Evolutionary conservation across 148 eudicot genomes (phyloP).

Genomic region (Hydrangea macrophylla): DNA sequence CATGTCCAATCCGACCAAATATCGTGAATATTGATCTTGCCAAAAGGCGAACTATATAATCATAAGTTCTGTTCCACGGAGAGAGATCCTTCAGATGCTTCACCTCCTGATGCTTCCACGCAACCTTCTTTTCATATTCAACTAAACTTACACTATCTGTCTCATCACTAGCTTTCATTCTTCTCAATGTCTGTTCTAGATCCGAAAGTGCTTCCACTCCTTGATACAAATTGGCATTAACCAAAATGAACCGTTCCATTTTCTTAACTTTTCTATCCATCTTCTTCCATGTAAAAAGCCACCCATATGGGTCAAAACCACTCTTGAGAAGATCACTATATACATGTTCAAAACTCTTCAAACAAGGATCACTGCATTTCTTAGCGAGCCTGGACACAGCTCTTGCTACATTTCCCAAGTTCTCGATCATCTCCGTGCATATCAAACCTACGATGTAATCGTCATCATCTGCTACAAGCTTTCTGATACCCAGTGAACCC

Average conservation of each 20-base stretch:
- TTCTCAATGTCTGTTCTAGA: constrained; percentile 48
- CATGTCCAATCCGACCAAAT: constrained; percentile 45
- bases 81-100: constrained; percentile 54
- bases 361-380: constrained; percentile 48
- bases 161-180: constrained; percentile 40
- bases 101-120: constrained; percentile 58
- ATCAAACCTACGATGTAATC: constrained; percentile 39
- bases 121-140: constrained; percentile 50
- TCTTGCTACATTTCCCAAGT: constrained; percentile 43
- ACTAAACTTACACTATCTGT: constrained; percentile 30
- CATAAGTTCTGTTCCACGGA: constrained; percentile 56
- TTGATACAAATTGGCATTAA: constrained; percentile 51
- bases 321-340: constrained; percentile 34
- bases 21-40: constrained; percentile 49
- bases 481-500: constrained; percentile 46
- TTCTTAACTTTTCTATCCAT: constrained; percentile 59
- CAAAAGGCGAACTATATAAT: constrained; percentile 45
- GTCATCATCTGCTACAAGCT: constrained; percentile 59
- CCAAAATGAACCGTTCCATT: constrained; percentile 47
- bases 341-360: constrained; percentile 47
- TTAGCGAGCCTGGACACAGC: constrained; percentile 49
- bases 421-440: constrained; percentile 45
- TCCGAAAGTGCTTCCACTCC: constrained; percentile 55
- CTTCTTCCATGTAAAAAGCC: constrained; percentile 49
- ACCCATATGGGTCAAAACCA: constrained; percentile 42